phyloP scores from a whole-genome alignment of 441 rosid species.

The Dalechampia spathulata region DNA sequence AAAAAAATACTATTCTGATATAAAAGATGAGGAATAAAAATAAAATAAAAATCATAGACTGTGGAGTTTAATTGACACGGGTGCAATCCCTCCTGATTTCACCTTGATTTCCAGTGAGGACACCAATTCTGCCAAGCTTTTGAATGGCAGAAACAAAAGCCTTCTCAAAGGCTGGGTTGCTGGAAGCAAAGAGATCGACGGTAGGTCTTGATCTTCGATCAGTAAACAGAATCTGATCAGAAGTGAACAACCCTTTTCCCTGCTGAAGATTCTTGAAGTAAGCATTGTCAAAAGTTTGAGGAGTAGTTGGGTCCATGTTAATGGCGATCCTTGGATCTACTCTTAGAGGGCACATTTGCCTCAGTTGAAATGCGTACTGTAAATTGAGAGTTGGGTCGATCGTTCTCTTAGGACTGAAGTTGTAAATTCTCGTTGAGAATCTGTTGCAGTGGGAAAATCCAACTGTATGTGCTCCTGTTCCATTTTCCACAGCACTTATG shows the following conservation, averaged over 20 bases:
- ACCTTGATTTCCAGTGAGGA: constrained; percentile 38
- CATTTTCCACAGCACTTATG: no score
- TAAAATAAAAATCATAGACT: background rate
- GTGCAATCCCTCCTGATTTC: constrained; percentile 11
- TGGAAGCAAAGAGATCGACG: constrained; percentile 55
- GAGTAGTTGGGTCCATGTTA: constrained; percentile 82
- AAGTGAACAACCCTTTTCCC: constrained; percentile 71
- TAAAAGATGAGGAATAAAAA: background rate
- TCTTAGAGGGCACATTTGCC: constrained; percentile 50
- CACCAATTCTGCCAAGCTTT: constrained; percentile 70
- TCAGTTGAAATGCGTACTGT: constrained; percentile 48
- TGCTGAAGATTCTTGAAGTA: constrained; percentile 64
- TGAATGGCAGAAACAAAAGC: constrained; percentile 67
- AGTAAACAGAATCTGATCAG: constrained; percentile 66
- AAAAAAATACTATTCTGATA: no score
- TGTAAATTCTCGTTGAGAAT: constrained; percentile 59
- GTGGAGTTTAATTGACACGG: background rate
- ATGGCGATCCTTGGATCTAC: constrained; percentile 70
- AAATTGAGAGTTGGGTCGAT: constrained; percentile 65
- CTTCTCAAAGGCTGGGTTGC: constrained; percentile 31
- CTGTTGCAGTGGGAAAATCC: constrained; percentile 75
- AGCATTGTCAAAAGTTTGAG: constrained; percentile 54
- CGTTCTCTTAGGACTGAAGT: constrained; percentile 31
- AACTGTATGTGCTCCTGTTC: constrained; percentile 74
- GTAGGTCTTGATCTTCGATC: constrained; percentile 54